Evolutionary conservation across 306 rosid genomes (phyloP), one percentile per base, ranked within the genome.

Genomic region (Cercis canadensis): DNA sequence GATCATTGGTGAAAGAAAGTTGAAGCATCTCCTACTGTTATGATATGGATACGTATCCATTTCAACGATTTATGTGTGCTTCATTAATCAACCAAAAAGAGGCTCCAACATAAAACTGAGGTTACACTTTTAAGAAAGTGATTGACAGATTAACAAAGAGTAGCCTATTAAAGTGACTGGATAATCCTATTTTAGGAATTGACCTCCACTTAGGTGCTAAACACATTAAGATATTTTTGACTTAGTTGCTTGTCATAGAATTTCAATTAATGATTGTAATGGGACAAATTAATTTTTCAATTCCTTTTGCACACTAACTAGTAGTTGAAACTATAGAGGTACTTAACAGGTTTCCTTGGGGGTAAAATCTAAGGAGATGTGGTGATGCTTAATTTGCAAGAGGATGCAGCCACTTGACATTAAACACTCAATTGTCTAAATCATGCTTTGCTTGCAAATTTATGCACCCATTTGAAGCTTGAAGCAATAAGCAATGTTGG

Each of bases 401-500:
- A 1, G 60, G 16, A 65, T 44, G 65, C 70, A 61, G 61, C 67
- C 76, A 63, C 80, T 55, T 65, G 74, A 78, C 57, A 80, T 29
- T 51, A 63, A 46, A 62, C 40, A 17, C 16, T 78, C 66, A 78
- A 54, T 57, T 45, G 82, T 81, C 86, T 53, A 84, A 84, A 72
- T 81, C 78, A 82, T 44, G 79, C 57, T 65, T 80, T 82, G 83
- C 83, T 83, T 78, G 83, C 71, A 72, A 67, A 83, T 49, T 75
- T 63, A 54, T 76, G 68, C 66, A 49, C 55, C 52, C 36, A 64
- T 71, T 76, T 86, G 75, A 78, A 69, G 75, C 51, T 75, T 87
- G 75, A 84, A 80, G 87, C 80, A 81, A 75, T 69, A 71, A 24
- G 29, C n/a, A n/a, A n/a, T n/a, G 3, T 40, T n/a, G 75, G 80